Evolutionary conservation across 2,329 filamentous ascomycete genomes (phyloP).

Genomic region (Apiospora aurea): DNA sequence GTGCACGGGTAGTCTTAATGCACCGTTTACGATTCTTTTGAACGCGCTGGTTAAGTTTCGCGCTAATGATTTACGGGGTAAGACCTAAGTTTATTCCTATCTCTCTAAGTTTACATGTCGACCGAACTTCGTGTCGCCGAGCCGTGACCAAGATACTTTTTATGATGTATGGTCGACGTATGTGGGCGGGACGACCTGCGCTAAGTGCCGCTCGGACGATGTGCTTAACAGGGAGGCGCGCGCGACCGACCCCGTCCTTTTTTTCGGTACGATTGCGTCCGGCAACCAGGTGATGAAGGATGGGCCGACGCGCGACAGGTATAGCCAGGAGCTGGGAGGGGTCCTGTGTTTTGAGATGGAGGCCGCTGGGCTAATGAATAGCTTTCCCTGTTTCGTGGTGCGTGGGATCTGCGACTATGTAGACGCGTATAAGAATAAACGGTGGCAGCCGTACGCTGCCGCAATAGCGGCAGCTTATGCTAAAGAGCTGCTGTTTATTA

Average conservation of each 20-base stretch:
- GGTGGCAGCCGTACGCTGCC: no score
- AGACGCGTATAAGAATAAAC: no score
- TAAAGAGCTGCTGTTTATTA: no score
- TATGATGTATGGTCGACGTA: neutral
- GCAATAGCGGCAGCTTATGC: no score
- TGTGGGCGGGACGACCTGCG: constrained; percentile 5
- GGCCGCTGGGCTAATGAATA: no score
- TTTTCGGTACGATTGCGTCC: constrained; percentile 28
- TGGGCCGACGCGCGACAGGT: constrained; percentile 25
- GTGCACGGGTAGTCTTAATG: constrained; percentile 27
- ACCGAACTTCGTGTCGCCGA: neutral
- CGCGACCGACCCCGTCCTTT: neutral
- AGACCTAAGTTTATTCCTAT: neutral
- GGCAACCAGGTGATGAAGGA: constrained; percentile 32
- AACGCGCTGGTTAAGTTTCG: neutral
- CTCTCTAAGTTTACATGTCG: neutral
- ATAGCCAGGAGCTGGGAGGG: constrained; percentile 18
- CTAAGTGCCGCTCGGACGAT: constrained; percentile 5
- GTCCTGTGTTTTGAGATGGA: neutral
- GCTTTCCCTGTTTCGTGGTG: no score
- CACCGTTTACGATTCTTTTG: neutral
- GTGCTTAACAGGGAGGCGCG: constrained; percentile 11
- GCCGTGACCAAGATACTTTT: neutral
- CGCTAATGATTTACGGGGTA: neutral
- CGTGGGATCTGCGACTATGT: no score